Evolutionary conservation across 2,329 filamentous ascomycete species (phyloP), one percentile per base, ranked within the genome.

Genomic region (Raffaelea albimanens): DNA sequence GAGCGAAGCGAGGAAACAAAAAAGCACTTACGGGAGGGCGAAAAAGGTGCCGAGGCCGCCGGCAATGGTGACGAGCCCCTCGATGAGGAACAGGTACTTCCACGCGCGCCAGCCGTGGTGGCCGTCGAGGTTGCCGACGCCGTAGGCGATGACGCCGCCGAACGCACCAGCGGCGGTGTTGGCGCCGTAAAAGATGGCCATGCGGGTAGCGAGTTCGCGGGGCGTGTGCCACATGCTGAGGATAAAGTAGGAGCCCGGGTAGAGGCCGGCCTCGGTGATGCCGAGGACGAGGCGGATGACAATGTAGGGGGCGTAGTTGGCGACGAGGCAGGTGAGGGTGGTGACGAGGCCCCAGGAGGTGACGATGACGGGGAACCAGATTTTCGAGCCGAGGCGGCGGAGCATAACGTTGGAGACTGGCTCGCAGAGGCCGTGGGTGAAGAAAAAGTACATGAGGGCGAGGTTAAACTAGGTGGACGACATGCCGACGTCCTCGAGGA

Each of bases 231-330:
- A 56, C 22, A 49, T 44, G 18, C 51, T 53, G 31, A 56, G 46
- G 43, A 55, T 50, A 34, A 53, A 52, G 22, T 71, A 62, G 50
- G 84, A 64, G 0, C 83, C 83, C 0, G 83, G 83, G 54, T 87
- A 86, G 1, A 87, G 66, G 0, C 83, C 83, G 0, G 80, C 82
- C 63, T 87, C 83, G 36, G 86, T 72, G 7, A 75, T 68, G 7
- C 85, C 85, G 0, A 89, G 75, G 14, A 88, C 65, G 0, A 89
- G 59, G 5, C 85, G 79, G 52, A 80, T 82, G 4, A 75, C 83
- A 19, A 89, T 66, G 5, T 89, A 67, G 3, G 76, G 71, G 38
- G 69, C 77, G 58, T 82, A 88, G 52, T 69, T 81, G 43, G 82
- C 69, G 16, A 80, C 78, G 3, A 89, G 68, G 0, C 85, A 85